Percentiles rank a stretch among this genome's conserved stretches.
Conservation (phyloP, 2,329 filamentous ascomycete genomes). For the Apiospora marii region DNA sequence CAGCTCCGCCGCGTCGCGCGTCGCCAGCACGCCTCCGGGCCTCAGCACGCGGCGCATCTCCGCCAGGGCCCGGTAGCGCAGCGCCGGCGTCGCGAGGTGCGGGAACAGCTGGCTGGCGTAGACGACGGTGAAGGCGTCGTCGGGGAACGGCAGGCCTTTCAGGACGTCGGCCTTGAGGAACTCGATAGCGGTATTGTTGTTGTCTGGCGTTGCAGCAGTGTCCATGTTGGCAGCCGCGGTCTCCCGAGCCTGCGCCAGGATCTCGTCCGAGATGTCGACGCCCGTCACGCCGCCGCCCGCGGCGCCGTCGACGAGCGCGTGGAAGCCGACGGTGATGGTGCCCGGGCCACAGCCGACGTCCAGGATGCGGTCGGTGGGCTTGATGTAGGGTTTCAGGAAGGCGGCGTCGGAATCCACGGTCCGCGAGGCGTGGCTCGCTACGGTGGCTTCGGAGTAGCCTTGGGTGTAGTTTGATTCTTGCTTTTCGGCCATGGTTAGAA, state of each 20-base stretch:
- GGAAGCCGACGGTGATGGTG: conserved; percentile 55
- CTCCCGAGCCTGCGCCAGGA: conserved; percentile 42
- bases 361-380: conserved; percentile 48
- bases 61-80: conserved; percentile 40
- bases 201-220: conserved; percentile 26
- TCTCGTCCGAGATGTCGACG: conserved; percentile 46
- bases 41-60: conserved; percentile 54
- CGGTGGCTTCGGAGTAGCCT: conserved; percentile 49
- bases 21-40: conserved; percentile 50
- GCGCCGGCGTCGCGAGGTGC: conserved; percentile 46
- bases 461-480: conserved; percentile 40
- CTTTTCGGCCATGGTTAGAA: background rate
- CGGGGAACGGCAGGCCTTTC: conserved; percentile 47
- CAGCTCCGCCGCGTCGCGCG: conserved; percentile 40
- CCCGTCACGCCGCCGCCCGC: conserved; percentile 42
- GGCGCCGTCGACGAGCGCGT: conserved; percentile 44
- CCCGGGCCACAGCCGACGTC: conserved; percentile 59
- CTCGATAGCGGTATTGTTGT: conserved; percentile 29
- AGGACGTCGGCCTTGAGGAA: conserved; percentile 47
- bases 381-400: conserved; percentile 52
- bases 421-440: conserved; percentile 48
- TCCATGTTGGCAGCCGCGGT: background rate
- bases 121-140: conserved; percentile 51
- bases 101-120: conserved; percentile 53
- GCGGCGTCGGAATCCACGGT: conserved; percentile 53